phyloP scores from a whole-genome alignment of 2,329 filamentous ascomycete genomes.

The Xylariaceae sp. region DNA sequence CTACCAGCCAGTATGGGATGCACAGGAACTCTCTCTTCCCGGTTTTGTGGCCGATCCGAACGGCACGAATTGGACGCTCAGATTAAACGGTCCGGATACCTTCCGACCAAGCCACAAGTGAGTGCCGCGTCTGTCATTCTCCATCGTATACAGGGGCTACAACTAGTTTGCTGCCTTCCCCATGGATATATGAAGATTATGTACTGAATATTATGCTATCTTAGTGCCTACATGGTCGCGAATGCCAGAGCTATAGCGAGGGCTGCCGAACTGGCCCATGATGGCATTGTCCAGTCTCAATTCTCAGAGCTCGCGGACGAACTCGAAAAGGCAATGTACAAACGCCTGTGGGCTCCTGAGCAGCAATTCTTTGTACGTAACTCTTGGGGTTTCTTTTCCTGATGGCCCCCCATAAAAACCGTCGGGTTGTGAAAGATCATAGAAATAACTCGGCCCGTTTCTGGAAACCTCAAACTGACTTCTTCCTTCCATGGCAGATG shows the following conservation, averaged over 20 bases:
- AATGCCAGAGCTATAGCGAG: conserved; percentile 39
- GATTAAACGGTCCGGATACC: conserved; percentile 38
- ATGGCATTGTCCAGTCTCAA: conserved; percentile 28
- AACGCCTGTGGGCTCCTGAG: conserved; percentile 37
- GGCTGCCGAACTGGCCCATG: conserved; percentile 36
- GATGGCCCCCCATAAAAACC: not conserved
- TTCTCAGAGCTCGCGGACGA: conserved; percentile 35
- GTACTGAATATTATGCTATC: conserved; percentile 2
- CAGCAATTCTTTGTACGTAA: conserved; percentile 37
- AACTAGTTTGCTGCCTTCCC: not conserved
- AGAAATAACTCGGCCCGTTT: not conserved
- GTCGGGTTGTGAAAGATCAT: not conserved
- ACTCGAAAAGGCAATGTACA: conserved; percentile 35
- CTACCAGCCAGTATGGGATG: conserved; percentile 41
- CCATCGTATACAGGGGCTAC: not conserved
- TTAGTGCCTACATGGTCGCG: conserved; percentile 40
- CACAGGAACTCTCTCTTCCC: conserved; percentile 40
- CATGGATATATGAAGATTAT: not conserved
- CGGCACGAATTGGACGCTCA: conserved; percentile 30
- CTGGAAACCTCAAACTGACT: conserved; percentile 1
- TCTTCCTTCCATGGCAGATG: conserved; percentile 9
- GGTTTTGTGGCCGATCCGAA: conserved; percentile 37
- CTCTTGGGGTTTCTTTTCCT: not conserved
- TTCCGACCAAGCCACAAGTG: conserved; percentile 41
- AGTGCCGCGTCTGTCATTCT: conserved; percentile 1